Conservation (phyloP, 768 basidiomycete species). For the Clathrus columnatus region DNA sequence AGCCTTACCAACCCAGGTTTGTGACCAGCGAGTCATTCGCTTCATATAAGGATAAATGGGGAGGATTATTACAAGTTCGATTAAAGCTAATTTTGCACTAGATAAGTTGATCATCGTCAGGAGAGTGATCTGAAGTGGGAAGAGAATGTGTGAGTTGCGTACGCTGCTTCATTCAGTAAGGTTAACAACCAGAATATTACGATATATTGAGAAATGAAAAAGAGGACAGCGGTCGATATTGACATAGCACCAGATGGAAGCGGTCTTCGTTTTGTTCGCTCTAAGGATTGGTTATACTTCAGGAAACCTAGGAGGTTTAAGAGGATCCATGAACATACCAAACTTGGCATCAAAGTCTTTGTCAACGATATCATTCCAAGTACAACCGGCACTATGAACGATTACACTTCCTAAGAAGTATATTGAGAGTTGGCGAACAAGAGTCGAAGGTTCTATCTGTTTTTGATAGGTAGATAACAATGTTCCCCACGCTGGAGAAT, state of each 20-base stretch:
- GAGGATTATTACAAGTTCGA: not conserved
- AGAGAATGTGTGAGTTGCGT: not conserved
- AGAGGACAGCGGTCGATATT: not conserved
- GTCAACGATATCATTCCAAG: slow-evolving; percentile 13
- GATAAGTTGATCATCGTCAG: not conserved
- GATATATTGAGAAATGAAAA: not conserved
- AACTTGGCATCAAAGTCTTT: slow-evolving; percentile 12
- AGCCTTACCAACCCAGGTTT: not conserved
- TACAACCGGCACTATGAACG: slow-evolving; percentile 13
- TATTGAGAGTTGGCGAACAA: not conserved
- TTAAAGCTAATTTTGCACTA: not conserved
- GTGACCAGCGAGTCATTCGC: slow-evolving; percentile 1
- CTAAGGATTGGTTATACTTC: too few species aligned
- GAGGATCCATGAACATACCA: slow-evolving; percentile 3
- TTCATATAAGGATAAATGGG: slow-evolving; percentile 3
- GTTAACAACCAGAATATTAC: not conserved
- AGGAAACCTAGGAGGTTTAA: too few species aligned
- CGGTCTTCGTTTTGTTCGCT: not conserved
- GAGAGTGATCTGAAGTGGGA: not conserved
- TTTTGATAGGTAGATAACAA: not conserved
- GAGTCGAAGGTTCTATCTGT: not conserved
- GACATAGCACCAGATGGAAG: not conserved
- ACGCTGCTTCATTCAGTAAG: not conserved
- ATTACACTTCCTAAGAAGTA: not conserved
- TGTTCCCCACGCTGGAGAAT: not conserved